A percentile compares a stretch with the other conserved stretches of the same genome.
These are phyloP conservation scores for Magnaporthiopsis rhizophila DNA, from an alignment of 2,329 filamentous ascomycete genomes.

Conservation along the genomic window DNA sequence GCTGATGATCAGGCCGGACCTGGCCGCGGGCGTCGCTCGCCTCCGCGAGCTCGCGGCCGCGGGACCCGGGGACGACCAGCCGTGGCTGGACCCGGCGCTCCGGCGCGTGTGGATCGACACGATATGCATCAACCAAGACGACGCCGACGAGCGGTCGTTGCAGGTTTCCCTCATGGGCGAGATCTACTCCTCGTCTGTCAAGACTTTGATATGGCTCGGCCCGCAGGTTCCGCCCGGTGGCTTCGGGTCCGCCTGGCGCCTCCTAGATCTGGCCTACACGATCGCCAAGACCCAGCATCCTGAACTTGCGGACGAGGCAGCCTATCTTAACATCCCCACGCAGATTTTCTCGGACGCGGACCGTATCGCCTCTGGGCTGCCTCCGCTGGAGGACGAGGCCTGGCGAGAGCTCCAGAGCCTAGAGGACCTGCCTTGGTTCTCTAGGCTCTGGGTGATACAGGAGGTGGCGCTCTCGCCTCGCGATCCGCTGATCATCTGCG, in stretches of 20 bases:
- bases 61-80: neutral
- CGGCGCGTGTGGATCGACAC: conserved; percentile 1
- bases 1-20: neutral
- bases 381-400: neutral
- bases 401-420: neutral
- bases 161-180: conserved; percentile 12
- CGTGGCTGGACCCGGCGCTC: conserved; percentile 1
- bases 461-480: neutral
- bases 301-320: neutral
- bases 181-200: conserved; percentile 9
- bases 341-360: neutral
- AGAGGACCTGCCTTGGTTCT: neutral
- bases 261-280: neutral
- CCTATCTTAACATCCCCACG: neutral
- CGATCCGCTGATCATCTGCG: too few relatives aligned
- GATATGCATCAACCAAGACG: conserved; percentile 4
- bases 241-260: neutral
- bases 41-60: neutral
- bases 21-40: neutral
- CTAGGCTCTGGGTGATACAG: neutral
- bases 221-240: neutral
- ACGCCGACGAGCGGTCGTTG: neutral
- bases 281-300: neutral
- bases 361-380: neutral
- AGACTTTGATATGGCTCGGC: conserved; percentile 1